Evolutionary conservation across 1,284 basidiomycete genomes (phyloP).

Genomic region (Rhodotorula sp.): DNA sequence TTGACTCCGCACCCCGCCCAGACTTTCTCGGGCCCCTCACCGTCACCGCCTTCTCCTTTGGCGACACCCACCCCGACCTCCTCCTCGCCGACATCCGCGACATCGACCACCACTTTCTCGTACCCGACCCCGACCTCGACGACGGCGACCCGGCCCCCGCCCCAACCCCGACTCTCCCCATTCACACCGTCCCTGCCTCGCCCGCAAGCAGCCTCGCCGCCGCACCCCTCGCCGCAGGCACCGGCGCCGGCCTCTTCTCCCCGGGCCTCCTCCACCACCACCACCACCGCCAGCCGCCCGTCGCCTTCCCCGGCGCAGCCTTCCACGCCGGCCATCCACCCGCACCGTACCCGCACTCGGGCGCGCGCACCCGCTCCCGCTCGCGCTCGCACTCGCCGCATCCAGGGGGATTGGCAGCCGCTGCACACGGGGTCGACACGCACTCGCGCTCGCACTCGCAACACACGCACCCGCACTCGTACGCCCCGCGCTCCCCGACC

Average conservation of each 20-base stretch:
- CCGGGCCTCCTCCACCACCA: constrained; percentile 9
- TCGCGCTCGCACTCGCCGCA: constrained; percentile 4
- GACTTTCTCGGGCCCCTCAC: constrained; percentile 91
- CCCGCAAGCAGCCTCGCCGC: neutral
- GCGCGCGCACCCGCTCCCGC: neutral
- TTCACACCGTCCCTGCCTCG: neutral
- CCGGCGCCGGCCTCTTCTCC: constrained; percentile 30
- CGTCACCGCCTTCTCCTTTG: constrained; percentile 83
- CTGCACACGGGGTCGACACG: too few species aligned
- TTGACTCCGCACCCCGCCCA: constrained; percentile 69
- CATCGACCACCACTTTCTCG: constrained; percentile 89
- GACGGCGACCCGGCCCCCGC: constrained; percentile 33
- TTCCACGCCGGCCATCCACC: neutral
- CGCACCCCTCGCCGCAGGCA: constrained; percentile 16
- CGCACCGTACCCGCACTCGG: neutral
- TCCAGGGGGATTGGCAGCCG: neutral
- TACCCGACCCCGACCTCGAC: constrained; percentile 70
- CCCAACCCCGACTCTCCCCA: neutral
- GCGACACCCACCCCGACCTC: constrained; percentile 75
- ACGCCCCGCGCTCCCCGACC: neutral
- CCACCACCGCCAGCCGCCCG: too few species aligned
- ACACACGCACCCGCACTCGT: constrained; percentile 22
- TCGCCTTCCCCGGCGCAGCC: neutral
- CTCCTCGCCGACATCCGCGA: constrained; percentile 89
- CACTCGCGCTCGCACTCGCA: neutral